phyloP scores from a whole-genome alignment of 306 rosid genomes.

The Hippophae tibetana region DNA sequence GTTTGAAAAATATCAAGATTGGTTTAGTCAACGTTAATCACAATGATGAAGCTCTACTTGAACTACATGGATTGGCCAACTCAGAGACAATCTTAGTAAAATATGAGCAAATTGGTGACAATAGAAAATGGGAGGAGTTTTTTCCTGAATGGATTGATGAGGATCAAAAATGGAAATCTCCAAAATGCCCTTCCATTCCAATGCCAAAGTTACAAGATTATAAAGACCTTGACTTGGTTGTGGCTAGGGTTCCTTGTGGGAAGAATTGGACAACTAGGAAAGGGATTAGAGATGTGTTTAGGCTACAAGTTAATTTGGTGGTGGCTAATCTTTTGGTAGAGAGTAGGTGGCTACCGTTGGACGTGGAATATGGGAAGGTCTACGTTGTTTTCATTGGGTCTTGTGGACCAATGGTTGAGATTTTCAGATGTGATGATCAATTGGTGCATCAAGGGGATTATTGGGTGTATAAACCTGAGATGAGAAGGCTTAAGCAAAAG shows the following conservation, averaged over 20 bases:
- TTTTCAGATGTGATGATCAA: conserved; percentile 72
- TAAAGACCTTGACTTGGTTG: conserved; percentile 42
- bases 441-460: conserved; percentile 29
- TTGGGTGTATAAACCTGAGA: conserved; percentile 60
- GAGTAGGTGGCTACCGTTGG: conserved; percentile 33
- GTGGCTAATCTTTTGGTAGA: conserved; percentile 61
- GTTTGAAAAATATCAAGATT: conserved; percentile 23
- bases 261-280: neutral
- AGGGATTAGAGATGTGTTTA: conserved; percentile 45
- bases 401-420: conserved; percentile 83
- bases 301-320: conserved; percentile 70
- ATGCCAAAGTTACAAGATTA: conserved; percentile 33
- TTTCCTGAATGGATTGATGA: conserved; percentile 74
- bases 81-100: conserved; percentile 18
- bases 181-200: conserved; percentile 54
- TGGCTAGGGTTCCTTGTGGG: conserved; percentile 55
- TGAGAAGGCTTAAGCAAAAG: conserved; percentile 49
- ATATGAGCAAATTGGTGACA: conserved; percentile 23
- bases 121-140: conserved; percentile 40
- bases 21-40: conserved; percentile 44
- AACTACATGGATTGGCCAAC: conserved; percentile 8
- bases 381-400: conserved; percentile 56
- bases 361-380: conserved; percentile 24
- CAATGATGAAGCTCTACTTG: neutral
- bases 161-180: conserved; percentile 19